These are phyloP conservation scores for Neonectria punicea DNA, from an alignment of 2,329 filamentous ascomycete species.

Conservation along the genomic window DNA sequence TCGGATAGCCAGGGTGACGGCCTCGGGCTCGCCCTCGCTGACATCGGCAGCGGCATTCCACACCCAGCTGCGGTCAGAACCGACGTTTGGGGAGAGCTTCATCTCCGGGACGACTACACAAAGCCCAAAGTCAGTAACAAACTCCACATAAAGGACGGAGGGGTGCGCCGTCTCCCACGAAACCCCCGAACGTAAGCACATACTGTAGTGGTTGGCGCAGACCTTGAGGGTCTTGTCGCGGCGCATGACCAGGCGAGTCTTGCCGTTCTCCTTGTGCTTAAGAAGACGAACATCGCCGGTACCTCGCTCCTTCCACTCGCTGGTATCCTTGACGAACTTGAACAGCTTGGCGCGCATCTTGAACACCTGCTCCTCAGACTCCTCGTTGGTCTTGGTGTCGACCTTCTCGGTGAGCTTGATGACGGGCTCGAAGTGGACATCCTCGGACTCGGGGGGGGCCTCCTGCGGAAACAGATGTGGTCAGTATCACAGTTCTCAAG, in stretches of 20 bases:
- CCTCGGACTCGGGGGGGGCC: conserved; percentile 85
- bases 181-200: conserved; percentile 48
- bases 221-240: conserved; percentile 99
- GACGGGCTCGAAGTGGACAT: conserved; percentile 97
- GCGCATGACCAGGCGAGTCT: conserved; percentile 98
- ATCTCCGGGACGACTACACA: conserved; percentile 90
- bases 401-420: conserved; percentile 96
- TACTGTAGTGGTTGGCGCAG: conserved; percentile 99
- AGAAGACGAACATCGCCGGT: conserved; percentile 95
- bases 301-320: conserved; percentile 99
- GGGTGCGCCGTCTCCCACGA: background rate
- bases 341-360: conserved; percentile 99
- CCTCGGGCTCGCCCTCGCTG: conserved; percentile 97
- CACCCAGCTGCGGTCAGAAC: conserved; percentile 98
- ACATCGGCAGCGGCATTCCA: conserved; percentile 99
- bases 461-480: conserved; percentile 60
- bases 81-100: conserved; percentile 98
- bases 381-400: conserved; percentile 97
- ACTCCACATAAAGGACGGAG: background rate
- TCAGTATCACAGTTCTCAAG: conserved; percentile 3
- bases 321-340: conserved; percentile 91
- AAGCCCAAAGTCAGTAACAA: conserved; percentile 10
- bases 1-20: conserved; percentile 93
- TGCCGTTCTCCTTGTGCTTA: conserved; percentile 99
- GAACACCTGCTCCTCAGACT: conserved; percentile 96